These are phyloP conservation scores for Abeoforma whisleri DNA, from an alignment of 78 protist genomes.

Conservation along the genomic window DNA sequence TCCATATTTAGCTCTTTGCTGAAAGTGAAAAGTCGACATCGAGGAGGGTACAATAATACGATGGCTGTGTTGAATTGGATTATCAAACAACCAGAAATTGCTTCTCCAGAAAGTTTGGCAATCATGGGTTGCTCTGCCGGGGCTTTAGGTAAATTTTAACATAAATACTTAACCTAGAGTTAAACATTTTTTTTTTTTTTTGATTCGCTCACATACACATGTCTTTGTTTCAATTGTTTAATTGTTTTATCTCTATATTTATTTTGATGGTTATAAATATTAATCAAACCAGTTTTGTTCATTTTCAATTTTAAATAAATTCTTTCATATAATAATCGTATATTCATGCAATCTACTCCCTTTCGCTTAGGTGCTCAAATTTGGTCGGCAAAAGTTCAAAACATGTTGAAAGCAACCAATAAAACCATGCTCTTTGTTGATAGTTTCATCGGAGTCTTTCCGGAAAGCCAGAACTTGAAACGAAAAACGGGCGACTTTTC, in stretches of 20 bases:
- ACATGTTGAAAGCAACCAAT: neutral
- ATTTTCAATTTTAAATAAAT: no score
- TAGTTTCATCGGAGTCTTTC: neutral
- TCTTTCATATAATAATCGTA: no score
- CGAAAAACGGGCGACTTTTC: neutral
- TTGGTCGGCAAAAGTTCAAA: neutral
- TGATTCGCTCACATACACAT: no score
- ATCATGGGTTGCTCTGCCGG: conserved; percentile 22
- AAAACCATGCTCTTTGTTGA: neutral
- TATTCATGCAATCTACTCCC: no score
- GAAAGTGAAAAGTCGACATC: neutral
- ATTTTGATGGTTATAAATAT: no score
- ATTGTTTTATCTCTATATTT: no score
- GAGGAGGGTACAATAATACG: neutral
- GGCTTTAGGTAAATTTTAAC: neutral
- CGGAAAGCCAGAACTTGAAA: neutral
- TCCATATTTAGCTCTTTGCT: neutral
- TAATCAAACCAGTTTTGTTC: no score
- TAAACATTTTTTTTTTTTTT: no score
- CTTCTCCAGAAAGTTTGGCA: neutral
- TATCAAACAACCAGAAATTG: neutral
- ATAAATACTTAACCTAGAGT: no score
- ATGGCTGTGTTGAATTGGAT: neutral
- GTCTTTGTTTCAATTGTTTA: no score
- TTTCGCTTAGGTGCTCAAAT: neutral